Evolutionary conservation across 1,284 basidiomycete genomes (phyloP).

Genomic region (Rhodotorula sp.): DNA sequence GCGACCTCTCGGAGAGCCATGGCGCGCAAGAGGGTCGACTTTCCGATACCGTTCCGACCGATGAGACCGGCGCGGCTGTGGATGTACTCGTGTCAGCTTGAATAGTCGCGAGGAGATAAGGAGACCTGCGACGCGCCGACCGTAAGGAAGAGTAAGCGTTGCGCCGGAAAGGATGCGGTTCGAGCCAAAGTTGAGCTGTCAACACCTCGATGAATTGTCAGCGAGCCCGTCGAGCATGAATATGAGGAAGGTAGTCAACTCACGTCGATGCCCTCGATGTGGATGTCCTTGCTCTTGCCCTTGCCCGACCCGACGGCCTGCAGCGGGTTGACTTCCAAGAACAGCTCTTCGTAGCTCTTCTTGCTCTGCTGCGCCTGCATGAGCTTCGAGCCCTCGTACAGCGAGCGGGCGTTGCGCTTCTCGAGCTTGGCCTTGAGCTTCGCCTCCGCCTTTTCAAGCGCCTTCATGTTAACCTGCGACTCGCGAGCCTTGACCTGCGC

Average conservation of each 20-base stretch:
- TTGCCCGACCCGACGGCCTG: conserved; percentile 75
- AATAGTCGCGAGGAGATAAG: neutral
- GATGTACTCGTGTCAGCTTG: neutral
- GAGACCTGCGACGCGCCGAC: conserved; percentile 62
- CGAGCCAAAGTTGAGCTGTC: conserved; percentile 67
- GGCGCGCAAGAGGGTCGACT: conserved; percentile 93
- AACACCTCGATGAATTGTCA: conserved; percentile 59
- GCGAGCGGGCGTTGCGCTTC: conserved; percentile 71
- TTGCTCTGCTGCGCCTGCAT: conserved; percentile 87
- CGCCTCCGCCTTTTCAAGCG: conserved; percentile 96
- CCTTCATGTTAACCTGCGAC: conserved; percentile 94
- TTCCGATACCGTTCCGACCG: conserved; percentile 81
- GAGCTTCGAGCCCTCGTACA: conserved; percentile 91
- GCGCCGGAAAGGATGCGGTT: conserved; percentile 59
- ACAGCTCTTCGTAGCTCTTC: conserved; percentile 98
- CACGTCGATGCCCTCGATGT: conserved; percentile 88
- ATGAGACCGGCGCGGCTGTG: conserved; percentile 54
- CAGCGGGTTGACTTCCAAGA: conserved; percentile 97
- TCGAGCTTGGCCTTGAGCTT: conserved; percentile 98
- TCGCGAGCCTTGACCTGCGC: conserved; percentile 59
- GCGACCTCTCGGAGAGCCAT: conserved; percentile 94
- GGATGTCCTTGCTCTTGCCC: conserved; percentile 96
- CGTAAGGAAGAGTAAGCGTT: conserved; percentile 81
- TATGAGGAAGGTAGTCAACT: conserved; percentile 1
- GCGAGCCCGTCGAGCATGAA: conserved; percentile 69